Evolutionary conservation across 257 asterid species (phyloP).

Genomic region (Galeopsis tetrahit): DNA sequence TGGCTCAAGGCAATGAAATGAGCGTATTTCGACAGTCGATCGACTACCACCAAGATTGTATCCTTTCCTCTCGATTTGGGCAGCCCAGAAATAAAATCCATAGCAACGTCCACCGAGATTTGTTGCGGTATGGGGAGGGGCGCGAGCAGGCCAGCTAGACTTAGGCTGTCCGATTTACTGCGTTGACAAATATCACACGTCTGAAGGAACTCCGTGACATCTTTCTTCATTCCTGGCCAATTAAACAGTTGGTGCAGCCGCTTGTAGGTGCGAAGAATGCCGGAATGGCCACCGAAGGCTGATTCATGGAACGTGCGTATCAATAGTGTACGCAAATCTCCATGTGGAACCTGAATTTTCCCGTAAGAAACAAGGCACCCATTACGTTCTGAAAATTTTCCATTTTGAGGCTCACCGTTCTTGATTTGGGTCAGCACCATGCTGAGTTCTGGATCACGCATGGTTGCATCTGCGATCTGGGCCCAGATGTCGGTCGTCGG

Average conservation of each 20-base stretch:
- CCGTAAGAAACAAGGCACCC: too few species aligned
- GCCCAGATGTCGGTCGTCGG: too few species aligned
- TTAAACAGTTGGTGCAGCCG: background rate
- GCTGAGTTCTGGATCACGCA: too few species aligned
- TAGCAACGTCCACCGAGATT: background rate
- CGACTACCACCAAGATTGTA: background rate
- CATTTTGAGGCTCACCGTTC: too few species aligned
- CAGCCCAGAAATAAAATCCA: background rate
- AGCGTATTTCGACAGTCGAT: background rate
- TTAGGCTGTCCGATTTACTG: background rate
- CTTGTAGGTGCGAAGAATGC: background rate
- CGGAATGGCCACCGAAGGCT: background rate
- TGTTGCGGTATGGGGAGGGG: background rate
- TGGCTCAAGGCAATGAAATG: background rate
- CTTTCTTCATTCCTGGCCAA: background rate
- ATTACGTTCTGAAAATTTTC: too few species aligned
- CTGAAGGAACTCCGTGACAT: background rate
- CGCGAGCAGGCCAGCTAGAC: background rate
- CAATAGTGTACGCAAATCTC: too few species aligned
- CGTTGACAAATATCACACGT: slow-evolving; percentile 8
- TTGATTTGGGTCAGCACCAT: too few species aligned
- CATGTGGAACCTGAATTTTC: too few species aligned
- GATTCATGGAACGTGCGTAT: background rate
- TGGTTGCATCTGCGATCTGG: too few species aligned
- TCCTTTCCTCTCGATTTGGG: background rate